Conservation (phyloP, 352 stramenopile genomes). For the Pythium grandisporangium region DNA sequence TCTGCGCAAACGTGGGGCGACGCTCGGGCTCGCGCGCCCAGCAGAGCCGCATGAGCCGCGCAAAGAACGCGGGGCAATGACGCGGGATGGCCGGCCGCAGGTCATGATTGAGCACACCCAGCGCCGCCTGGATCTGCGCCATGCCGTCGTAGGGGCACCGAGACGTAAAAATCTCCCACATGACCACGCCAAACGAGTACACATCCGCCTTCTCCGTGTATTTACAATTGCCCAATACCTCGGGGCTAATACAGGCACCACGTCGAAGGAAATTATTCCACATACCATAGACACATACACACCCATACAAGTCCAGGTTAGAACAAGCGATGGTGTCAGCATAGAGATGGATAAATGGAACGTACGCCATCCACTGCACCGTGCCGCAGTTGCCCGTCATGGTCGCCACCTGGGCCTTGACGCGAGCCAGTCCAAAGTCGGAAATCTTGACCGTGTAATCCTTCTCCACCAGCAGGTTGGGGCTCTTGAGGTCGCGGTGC, state of each 20-base stretch:
- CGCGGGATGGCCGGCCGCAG: constrained; percentile 54
- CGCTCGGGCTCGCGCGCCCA: constrained; percentile 64
- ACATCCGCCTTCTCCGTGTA: constrained; percentile 93
- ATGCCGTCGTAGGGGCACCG: constrained; percentile 86
- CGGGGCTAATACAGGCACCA: constrained; percentile 25
- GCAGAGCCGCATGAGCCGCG: constrained; percentile 67
- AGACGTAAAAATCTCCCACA: constrained; percentile 92
- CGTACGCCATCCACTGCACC: constrained; percentile 81
- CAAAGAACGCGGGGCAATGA: constrained; percentile 57
- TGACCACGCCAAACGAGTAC: constrained; percentile 90
- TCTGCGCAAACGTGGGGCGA: constrained; percentile 59
- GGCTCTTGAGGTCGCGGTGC: constrained; percentile 80
- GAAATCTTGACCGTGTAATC: constrained; percentile 84
- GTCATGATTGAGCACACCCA: constrained; percentile 75
- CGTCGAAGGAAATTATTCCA: not conserved
- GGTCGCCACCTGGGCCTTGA: constrained; percentile 83
- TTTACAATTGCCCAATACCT: constrained; percentile 85
- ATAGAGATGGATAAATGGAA: constrained; percentile 5
- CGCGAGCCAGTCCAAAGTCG: constrained; percentile 82
- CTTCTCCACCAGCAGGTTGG: constrained; percentile 77
- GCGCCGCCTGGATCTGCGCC: constrained; percentile 79
- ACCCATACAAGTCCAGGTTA: not conserved
- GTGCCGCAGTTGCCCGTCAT: constrained; percentile 88
- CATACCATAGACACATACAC: too few species aligned
- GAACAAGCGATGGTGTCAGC: not conserved